These are phyloP conservation scores for Cicer pinnatifidum DNA, from an alignment of 306 rosid species.

Conservation along the genomic window DNA sequence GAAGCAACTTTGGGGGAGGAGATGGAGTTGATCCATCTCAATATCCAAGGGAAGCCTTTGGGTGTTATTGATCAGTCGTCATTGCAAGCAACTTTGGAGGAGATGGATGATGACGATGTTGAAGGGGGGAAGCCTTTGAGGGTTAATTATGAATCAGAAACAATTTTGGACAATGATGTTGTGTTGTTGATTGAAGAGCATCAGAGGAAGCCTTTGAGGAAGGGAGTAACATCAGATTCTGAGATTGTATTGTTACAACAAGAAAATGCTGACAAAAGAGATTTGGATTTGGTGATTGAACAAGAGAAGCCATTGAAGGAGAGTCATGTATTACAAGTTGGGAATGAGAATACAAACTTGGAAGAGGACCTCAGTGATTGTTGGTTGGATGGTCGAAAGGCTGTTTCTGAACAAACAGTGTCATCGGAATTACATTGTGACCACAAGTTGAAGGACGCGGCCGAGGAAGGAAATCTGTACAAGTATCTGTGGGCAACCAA, in stretches of 20 bases:
- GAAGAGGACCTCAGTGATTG: neutral
- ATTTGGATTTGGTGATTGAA: conserved; percentile 4
- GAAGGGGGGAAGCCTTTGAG: conserved; percentile 71
- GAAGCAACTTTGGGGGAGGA: neutral
- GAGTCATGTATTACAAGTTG: conserved; percentile 38
- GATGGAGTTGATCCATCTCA: conserved; percentile 17
- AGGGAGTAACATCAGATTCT: conserved; percentile 42
- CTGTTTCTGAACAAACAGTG: conserved; percentile 30
- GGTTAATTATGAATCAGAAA: conserved; percentile 47
- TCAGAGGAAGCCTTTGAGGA: conserved; percentile 59
- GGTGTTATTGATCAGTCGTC: neutral
- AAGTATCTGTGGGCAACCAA: conserved; percentile 67
- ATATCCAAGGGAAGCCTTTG: conserved; percentile 28
- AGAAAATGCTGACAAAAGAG: neutral
- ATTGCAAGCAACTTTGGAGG: conserved; percentile 9
- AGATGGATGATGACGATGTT: neutral
- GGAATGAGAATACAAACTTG: neutral
- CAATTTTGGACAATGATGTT: neutral
- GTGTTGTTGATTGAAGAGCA: conserved; percentile 9
- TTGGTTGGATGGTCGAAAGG: conserved; percentile 46
- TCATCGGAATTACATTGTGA: conserved; percentile 19
- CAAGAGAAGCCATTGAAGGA: conserved; percentile 56
- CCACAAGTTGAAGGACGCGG: neutral
- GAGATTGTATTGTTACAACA: neutral
- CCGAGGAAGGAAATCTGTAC: neutral